A percentile compares a stretch with the other conserved stretches of the same genome.
Conservation (phyloP, 139 green algal genomes). For the Dunaliella sp. region DNA sequence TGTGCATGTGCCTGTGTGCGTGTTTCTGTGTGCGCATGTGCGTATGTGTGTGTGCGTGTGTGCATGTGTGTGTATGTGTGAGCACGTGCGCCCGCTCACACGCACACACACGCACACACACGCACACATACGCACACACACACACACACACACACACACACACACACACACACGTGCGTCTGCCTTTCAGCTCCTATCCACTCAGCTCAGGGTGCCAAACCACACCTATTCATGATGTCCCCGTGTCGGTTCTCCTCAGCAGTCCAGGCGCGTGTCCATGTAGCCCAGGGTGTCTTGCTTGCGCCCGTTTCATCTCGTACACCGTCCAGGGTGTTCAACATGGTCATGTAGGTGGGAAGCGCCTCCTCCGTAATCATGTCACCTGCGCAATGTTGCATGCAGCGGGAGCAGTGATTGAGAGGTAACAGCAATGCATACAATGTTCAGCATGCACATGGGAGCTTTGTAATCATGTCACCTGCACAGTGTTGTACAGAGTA, state of each 20-base stretch:
- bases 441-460: conserved; percentile 98
- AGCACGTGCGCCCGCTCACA: no score
- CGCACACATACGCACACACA: no score
- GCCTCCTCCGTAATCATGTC: conserved; percentile 99
- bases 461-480: conserved; percentile 94
- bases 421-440: not conserved
- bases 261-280: conserved; percentile 86
- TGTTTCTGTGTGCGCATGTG: no score
- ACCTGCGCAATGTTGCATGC: conserved; percentile 38
- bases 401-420: not conserved
- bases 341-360: conserved; percentile 99
- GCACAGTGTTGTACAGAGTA: no score
- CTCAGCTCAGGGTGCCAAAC: no score
- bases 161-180: no score
- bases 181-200: no score
- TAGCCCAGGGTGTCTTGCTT: conserved; percentile 76
- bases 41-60: no score
- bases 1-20: no score
- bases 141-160: no score
- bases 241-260: conserved; percentile 99
- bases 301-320: conserved; percentile 91
- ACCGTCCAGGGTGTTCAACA: conserved; percentile 99
- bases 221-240: conserved; percentile 98
- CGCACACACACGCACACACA: no score
- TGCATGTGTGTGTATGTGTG: no score